Evolutionary conservation across 2,329 filamentous ascomycete species (phyloP).

Genomic region (Curvularia hawaiiensis): DNA sequence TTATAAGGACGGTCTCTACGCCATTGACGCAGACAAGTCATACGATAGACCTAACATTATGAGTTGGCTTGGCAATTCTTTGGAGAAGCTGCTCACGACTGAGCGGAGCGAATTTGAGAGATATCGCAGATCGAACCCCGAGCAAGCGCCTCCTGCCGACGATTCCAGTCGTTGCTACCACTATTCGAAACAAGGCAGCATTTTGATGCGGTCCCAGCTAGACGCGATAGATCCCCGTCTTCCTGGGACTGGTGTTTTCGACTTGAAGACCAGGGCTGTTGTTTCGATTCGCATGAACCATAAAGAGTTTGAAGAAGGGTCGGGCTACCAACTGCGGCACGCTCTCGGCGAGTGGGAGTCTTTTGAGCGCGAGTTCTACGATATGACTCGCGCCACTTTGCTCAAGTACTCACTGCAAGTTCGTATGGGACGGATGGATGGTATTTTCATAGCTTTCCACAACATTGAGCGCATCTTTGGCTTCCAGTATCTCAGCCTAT

Average conservation of each 20-base stretch:
- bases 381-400: conserved; percentile 94
- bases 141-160: conserved; percentile 75
- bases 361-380: conserved; percentile 93
- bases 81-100: conserved; percentile 92
- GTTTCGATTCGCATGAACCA: conserved; percentile 90
- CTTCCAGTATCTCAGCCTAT: conserved; percentile 88
- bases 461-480: conserved; percentile 96
- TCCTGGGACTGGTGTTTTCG: conserved; percentile 92
- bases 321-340: conserved; percentile 83
- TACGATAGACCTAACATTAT: conserved; percentile 84
- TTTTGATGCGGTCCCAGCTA: conserved; percentile 93
- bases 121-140: conserved; percentile 63
- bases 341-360: conserved; percentile 83
- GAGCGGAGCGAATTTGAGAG: conserved; percentile 83
- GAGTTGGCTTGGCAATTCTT: conserved; percentile 90
- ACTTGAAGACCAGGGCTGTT: conserved; percentile 93
- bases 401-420: conserved; percentile 97
- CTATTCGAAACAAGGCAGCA: conserved; percentile 83
- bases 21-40: conserved; percentile 95
- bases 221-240: conserved; percentile 87
- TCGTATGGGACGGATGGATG: conserved; percentile 97
- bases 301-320: conserved; percentile 70
- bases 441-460: conserved; percentile 96
- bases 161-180: conserved; percentile 66
- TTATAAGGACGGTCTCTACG: conserved; percentile 83